Base-by-base conservation (phyloP, 768 basidiomycete genomes). In the Phylloporus arenicola region DNA sequence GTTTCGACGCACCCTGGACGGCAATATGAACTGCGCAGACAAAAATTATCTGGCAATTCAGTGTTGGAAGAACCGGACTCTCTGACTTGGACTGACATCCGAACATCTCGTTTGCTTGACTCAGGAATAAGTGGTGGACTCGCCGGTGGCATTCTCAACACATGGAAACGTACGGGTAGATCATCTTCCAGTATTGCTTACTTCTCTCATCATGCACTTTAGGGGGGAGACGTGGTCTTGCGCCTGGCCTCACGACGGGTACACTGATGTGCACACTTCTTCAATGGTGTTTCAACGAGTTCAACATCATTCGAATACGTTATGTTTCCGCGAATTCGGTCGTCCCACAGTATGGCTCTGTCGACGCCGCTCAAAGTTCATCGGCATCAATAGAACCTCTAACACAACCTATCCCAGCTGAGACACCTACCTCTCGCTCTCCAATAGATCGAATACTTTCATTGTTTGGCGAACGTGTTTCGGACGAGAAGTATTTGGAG, bases 401-500 rank as follows among this genome's bases (percentile, higher is more conserved):
- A 16, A 14, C 30, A 27, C n/a, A 54, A 49, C 54, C 75, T 7
- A 40, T 35, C 29, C 24, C 43, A 13, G 45, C 22, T 13, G 47
- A 50, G 41, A 29, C 40, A 8, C 24, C 48, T 30, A 2, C 40
- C 12, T 35, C 40, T 9, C 38, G 6, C 20, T 63, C 66, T 14
- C 51, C 71, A 14, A 58, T 64, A 17, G 71, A 80, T 42, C 70
- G 72, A 10, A 52, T 83, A 35, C 52, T 70, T 31, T 60, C 62
- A 2, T 19, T 54, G 14, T 56, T 68, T 24, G 62, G 62, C 24
- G 71, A 69, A 30, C 75, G 70, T 45, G 60, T 92, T 4, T 76
- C 87, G 6, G 82, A 92, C 55, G 84, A 91, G 43, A 84, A 86
- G 53, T 89, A 89, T 56, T 56, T 91, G 45, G 63, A 64, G 25